A percentile compares a stretch with the other conserved stretches of the same genome.
Conservation (phyloP, 2,329 filamentous ascomycete genomes). For the Penicillium capsulatum region DNA sequence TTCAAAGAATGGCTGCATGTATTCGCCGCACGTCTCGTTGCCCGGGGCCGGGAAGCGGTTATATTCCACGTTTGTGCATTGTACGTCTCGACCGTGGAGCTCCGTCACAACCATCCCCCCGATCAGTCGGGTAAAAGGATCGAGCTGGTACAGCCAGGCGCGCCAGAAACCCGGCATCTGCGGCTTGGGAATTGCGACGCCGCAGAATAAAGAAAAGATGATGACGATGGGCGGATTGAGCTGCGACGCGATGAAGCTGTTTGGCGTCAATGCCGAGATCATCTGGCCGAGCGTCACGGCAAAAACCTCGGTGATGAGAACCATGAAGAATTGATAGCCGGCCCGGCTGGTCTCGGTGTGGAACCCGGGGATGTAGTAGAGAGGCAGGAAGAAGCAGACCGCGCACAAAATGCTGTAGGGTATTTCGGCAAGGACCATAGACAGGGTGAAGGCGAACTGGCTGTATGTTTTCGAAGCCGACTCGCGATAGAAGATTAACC, state of each 20-base stretch:
- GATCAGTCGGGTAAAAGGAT: slow-evolving; percentile 79
- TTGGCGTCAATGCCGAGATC: slow-evolving; percentile 72
- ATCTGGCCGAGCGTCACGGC: slow-evolving; percentile 74
- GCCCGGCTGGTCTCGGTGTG: slow-evolving; percentile 60
- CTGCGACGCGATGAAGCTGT: slow-evolving; percentile 71
- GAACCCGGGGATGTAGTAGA: slow-evolving; percentile 82
- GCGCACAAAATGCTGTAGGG: slow-evolving; percentile 79
- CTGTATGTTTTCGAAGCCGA: slow-evolving; percentile 82
- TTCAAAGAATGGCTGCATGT: slow-evolving; percentile 69
- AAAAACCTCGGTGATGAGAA: slow-evolving; percentile 80
- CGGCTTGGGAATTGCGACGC: slow-evolving; percentile 73
- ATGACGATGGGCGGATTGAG: slow-evolving; percentile 80
- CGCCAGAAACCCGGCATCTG: slow-evolving; percentile 77
- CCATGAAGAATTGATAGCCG: slow-evolving; percentile 82
- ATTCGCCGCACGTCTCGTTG: slow-evolving; percentile 66
- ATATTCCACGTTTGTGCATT: slow-evolving; percentile 59
- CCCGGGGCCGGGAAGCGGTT: slow-evolving; percentile 64
- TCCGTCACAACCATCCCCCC: slow-evolving; percentile 75
- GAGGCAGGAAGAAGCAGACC: slow-evolving; percentile 71
- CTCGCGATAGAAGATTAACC: slow-evolving; percentile 82
- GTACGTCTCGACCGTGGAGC: slow-evolving; percentile 61
- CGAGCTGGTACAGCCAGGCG: slow-evolving; percentile 74
- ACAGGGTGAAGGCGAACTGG: slow-evolving; percentile 69
- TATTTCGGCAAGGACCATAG: slow-evolving; percentile 77
- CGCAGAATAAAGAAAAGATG: slow-evolving; percentile 79